Evolutionary conservation across 2,329 filamentous ascomycete genomes (phyloP), one percentile per base, ranked within the genome.

Genomic region (Talaromyces sp.): DNA sequence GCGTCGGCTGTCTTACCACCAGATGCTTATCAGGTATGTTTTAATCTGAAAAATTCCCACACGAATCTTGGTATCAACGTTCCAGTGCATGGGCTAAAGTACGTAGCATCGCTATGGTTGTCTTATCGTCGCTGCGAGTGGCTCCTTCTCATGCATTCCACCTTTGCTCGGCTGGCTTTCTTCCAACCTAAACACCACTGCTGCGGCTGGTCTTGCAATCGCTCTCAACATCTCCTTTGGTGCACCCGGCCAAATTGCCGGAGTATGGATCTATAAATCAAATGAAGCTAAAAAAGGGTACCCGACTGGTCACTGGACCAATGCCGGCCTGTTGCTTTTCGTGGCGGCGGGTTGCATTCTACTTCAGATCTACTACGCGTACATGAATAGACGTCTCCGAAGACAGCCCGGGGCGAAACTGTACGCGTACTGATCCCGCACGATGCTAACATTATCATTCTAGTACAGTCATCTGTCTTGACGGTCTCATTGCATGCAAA

Each of bases 251-350:
- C 88, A 91, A 72, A 91, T 91, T 44, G 83, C 86, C 0, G 88
- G 88, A 0, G 86, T 90, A 0, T 91, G 87, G 87, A 90, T 90
- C 65, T 91, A 90, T 75, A 88, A 88, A 69, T 79, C 83, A 0
- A 76, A 83, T 11, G 86, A 91, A 72, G 82, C 81, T 18, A 72
- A 76, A 23, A 75, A 67, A 9, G 88, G 88, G 0, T 91, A 89
- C 71, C 87, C 87, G 0, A 90, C 87, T 0, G 88, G 88, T 0
- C 88, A 91, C 70, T 89, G 85, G 84, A 83, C 82, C 4, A 88
- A 89, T 70, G 85, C 84, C 2, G 86, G 76, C 11, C 73, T 88
- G 67, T 69, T 88, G 44, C 76, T 88, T 12, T 82, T 87, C 64
- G 86, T 87, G 0, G 79, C 82, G 1, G 79, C 77, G 0, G 84